phyloP scores from a whole-genome alignment of 495 filamentous ascomycete species.

The Bathelium albidoporum region DNA sequence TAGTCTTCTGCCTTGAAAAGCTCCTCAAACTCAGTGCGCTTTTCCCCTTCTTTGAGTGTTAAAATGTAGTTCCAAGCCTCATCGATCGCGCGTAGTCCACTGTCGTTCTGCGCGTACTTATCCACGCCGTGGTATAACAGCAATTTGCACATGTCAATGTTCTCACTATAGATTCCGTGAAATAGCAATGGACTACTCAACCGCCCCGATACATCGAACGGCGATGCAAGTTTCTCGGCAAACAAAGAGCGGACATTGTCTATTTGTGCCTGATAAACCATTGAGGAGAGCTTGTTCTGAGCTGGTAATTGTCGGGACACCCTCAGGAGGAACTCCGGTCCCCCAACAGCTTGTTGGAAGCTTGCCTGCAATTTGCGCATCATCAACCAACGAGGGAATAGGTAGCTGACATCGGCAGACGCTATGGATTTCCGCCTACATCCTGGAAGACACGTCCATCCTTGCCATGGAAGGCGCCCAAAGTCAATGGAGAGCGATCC shows the following conservation, averaged over 20 bases:
- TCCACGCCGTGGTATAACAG: neutral
- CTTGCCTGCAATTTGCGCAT: neutral
- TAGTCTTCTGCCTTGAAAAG: neutral
- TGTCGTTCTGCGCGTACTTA: neutral
- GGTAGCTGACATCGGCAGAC: neutral
- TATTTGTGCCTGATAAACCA: neutral
- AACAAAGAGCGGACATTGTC: neutral
- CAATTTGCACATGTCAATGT: neutral
- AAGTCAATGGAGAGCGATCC: neutral
- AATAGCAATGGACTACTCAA: neutral
- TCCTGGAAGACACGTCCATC: neutral
- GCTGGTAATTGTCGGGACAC: neutral
- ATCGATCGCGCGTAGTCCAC: neutral
- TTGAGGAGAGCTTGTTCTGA: neutral
- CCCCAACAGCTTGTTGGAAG: neutral
- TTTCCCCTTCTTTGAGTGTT: neutral
- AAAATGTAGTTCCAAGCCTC: neutral
- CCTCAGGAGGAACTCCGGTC: neutral
- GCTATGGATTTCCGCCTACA: neutral
- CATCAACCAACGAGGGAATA: neutral
- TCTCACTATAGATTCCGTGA: neutral
- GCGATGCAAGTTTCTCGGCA: neutral
- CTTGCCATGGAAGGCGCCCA: neutral
- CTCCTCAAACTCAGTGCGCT: neutral
- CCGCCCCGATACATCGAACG: neutral